Evolutionary conservation across 2,329 filamentous ascomycete species (phyloP).

Genomic region (Rhynchosporium graminicola): DNA sequence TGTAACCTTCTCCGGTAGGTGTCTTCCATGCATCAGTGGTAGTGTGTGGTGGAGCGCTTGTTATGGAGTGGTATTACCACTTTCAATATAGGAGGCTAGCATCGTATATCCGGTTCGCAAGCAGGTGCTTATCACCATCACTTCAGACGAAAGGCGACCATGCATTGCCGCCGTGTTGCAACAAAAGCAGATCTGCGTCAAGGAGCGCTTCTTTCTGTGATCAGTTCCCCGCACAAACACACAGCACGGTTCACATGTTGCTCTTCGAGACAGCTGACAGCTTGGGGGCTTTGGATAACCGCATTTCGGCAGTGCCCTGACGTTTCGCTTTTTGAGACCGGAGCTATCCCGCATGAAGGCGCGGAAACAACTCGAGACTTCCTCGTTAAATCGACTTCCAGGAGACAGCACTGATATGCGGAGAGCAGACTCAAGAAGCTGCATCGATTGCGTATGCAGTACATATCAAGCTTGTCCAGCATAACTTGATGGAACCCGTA

Average conservation of each 20-base stretch:
- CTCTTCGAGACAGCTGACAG: constrained; percentile 4
- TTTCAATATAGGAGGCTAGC: background rate
- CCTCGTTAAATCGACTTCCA: background rate
- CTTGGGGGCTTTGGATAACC: constrained; percentile 6
- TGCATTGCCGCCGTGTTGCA: constrained; percentile 18
- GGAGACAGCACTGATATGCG: constrained; percentile 18
- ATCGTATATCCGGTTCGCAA: background rate
- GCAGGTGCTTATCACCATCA: background rate
- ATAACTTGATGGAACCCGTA: background rate
- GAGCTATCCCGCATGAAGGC: constrained; percentile 1
- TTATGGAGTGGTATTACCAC: constrained; percentile 2
- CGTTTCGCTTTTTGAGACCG: constrained; percentile 19
- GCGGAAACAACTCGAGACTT: background rate
- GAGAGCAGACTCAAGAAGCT: constrained; percentile 7
- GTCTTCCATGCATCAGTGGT: constrained; percentile 9
- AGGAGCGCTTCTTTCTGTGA: constrained; percentile 15
- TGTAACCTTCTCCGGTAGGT: constrained; percentile 2
- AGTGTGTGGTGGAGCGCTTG: background rate
- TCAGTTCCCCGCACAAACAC: constrained; percentile 9
- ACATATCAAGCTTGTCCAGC: constrained; percentile 14
- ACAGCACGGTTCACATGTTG: constrained; percentile 11
- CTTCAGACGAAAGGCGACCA: constrained; percentile 12
- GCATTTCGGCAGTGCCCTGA: constrained; percentile 14
- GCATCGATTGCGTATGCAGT: constrained; percentile 19
- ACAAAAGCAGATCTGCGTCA: constrained; percentile 17